Evolutionary conservation across 2,329 filamentous ascomycete species (phyloP), one percentile per base, ranked within the genome.

Genomic region (Diaporthe velutina): DNA sequence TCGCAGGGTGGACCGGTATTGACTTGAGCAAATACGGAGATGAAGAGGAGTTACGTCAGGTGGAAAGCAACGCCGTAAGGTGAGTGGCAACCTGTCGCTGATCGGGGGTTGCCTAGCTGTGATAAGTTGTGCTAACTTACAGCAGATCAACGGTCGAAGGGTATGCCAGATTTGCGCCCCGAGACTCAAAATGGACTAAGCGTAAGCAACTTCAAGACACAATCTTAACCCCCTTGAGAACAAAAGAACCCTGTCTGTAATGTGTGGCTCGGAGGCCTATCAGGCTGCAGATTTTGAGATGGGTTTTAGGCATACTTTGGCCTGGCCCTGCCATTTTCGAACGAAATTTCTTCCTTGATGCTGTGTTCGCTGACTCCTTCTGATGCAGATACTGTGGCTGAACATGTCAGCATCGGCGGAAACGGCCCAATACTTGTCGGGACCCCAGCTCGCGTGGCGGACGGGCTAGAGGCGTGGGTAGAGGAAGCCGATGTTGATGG

Each of bases 1-100:
- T 95, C 78, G 92, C 92, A 28, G 93, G 93, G 1, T 95, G 93
- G 93, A 94, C 93, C 0, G 93, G 87, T 3, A 88, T 88, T 33
- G 86, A 89, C 71, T 77, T 89, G 19, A 78, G 76, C 72, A 77
- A 82, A 77, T 85, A 84, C 71, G 83, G 82, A 2, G 83, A 84
- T 25, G 82, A 84, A 4, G 82, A 85, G 76, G 83, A 85, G 75
- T 77, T 85, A 73, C 79, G 83, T 38, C 78, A 84, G 67, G 84
- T 83, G 52, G 80, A 86, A 79, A 83, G 83, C 76, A 83, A 85
- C 70, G 80, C 85, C 67, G 79, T 85, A 75, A 78, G 85, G 86
- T 85, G 30, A 58, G 71, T 67, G n/a, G 25, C 13, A 19, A 45
- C 28, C 4, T 19, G 17, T 3, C 4, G 48, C 28, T 19, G 19